Conservation (phyloP, 2,329 filamentous ascomycete genomes). For the Orbilia quercus region DNA sequence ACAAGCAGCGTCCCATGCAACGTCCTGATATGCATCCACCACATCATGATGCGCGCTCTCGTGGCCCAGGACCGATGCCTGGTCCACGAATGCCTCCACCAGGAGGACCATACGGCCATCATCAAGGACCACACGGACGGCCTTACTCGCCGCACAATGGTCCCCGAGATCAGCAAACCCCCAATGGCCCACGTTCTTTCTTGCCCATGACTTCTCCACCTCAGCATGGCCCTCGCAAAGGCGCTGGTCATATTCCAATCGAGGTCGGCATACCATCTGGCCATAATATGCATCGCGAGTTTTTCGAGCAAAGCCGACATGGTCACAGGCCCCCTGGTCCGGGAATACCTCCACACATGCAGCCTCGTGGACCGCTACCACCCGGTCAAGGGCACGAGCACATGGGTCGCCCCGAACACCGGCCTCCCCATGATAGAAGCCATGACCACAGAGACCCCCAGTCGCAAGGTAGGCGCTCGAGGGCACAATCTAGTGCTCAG, state of each 20-base stretch:
- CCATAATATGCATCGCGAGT: constrained; percentile 51
- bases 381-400: constrained; percentile 29
- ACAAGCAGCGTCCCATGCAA: constrained; percentile 27
- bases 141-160: constrained; percentile 35
- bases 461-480: constrained; percentile 31
- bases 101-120: constrained; percentile 21
- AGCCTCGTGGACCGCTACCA: constrained; percentile 39
- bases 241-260: constrained; percentile 44
- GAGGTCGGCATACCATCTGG: constrained; percentile 33
- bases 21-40: constrained; percentile 47
- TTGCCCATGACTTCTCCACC: constrained; percentile 38
- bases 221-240: constrained; percentile 31
- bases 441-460: constrained; percentile 30
- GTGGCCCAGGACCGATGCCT: constrained; percentile 37
- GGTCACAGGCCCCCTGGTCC: constrained; percentile 41
- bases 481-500: constrained; percentile 44
- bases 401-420: constrained; percentile 23
- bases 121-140: constrained; percentile 26
- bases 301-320: constrained; percentile 37
- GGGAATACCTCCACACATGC: constrained; percentile 34
- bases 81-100: constrained; percentile 32
- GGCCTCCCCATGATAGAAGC: constrained; percentile 42
- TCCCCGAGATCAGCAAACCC: constrained; percentile 17
- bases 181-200: constrained; percentile 44
- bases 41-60: constrained; percentile 36